Evolutionary conservation across 2,329 filamentous ascomycete genomes (phyloP), one percentile per base, ranked within the genome.

Genomic region (Camillea tinctor): DNA sequence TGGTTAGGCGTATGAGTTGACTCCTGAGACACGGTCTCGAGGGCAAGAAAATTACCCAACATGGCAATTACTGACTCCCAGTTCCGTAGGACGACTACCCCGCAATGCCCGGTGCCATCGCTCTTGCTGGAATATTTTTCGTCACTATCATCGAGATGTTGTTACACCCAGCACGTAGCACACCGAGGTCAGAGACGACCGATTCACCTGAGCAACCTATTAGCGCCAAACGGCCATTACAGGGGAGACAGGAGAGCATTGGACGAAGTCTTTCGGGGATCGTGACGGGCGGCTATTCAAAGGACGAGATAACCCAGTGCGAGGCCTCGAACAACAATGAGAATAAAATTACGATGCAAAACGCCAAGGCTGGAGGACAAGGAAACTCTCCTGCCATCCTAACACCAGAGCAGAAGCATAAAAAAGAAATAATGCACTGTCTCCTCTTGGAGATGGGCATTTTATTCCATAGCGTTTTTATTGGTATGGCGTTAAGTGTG

Each of bases 361-460:
- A 19, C 49, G 49, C 21, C 13, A 19, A 20, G 19, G 19, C 11
- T 50, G n/a, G 49, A 21, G 19, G 13, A 13, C 49, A 21, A 15
- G 49, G 9, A 13, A 50, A 50, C 7, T 21, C 9, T 19, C 6
- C 9, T 19, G 52, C 15, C 48, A 26, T 50, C 6, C 56, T 64
- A 9, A 55, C 54, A 1, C 55, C 57, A 4, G 55, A 63, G 24
- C 60, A 65, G 40, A 54, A 63, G 19, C 58, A 81, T 64, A 78
- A 81, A 60, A 85, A 84, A 60, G 76, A 80, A 21, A 75, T 85
- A 17, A 76, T 88, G 61, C 85, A 88, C 67, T 85, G 84, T 60
- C 74, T 86, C n/a, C 77, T 88, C 44, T 76, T 88, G 3, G 85
- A 88, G 69, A 82, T 85, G 62, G 85, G 85, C n/a, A 88, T 88